A percentile compares a stretch with the other conserved stretches of the same genome.
Conservation (phyloP, 805 yeast species). For the Blastobotrys terrestris region DNA sequence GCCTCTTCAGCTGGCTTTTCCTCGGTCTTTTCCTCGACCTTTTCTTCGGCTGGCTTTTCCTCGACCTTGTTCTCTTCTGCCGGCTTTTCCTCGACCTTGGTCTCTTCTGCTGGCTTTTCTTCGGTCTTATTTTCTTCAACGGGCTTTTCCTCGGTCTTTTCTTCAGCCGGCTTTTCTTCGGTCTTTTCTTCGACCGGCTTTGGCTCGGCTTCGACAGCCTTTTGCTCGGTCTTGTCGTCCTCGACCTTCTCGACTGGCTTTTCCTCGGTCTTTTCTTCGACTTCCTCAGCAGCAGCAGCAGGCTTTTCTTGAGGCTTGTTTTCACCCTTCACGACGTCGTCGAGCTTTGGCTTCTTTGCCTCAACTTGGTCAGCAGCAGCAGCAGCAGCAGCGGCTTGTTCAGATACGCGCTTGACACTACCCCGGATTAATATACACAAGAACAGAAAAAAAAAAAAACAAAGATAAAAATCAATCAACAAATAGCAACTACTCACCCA, state of each 20-base stretch:
- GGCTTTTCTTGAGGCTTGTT: background rate
- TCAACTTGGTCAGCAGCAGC: slow-evolving; percentile 1
- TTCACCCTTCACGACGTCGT: background rate
- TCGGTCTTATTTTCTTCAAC: too few relatives aligned
- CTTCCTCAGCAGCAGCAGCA: background rate
- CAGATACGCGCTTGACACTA: slow-evolving; percentile 3
- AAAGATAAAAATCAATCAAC: too few relatives aligned
- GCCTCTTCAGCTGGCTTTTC: background rate
- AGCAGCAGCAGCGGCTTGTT: slow-evolving; percentile 1
- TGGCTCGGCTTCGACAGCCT: background rate
- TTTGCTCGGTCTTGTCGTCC: background rate
- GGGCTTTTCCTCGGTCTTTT: too few relatives aligned
- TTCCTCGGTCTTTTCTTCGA: too few relatives aligned
- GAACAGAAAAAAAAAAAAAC: background rate
- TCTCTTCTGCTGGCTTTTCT: too few relatives aligned
- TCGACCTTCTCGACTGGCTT: background rate
- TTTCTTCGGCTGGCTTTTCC: background rate
- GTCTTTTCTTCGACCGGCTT: background rate
- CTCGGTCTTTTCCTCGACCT: background rate
- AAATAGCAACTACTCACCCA: background rate
- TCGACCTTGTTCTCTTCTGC: background rate
- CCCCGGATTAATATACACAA: too few relatives aligned
- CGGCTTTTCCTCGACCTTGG: background rate
- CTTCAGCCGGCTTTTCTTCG: too few relatives aligned
- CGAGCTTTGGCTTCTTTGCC: slow-evolving; percentile 5